These are phyloP conservation scores for Dictyostelium firmibasis DNA, from an alignment of 78 protist species.

Conservation along the genomic window DNA sequence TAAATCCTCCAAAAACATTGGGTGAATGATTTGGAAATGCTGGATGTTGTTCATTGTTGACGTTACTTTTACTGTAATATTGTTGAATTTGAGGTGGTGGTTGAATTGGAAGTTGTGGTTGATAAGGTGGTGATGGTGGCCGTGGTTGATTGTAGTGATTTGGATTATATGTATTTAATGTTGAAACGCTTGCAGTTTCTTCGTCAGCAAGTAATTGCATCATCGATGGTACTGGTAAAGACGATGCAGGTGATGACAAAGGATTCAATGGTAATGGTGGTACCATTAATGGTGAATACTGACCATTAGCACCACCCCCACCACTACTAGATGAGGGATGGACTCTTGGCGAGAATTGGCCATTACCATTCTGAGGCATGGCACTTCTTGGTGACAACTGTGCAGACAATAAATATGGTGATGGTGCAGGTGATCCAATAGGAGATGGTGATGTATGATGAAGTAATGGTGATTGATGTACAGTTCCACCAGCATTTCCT, in stretches of 20 bases:
- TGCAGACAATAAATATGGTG: not conserved
- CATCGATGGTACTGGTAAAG: not conserved
- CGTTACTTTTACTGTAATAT: not conserved
- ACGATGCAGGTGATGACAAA: not conserved
- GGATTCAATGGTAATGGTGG: slow-evolving; percentile 42
- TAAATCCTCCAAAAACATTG: not conserved
- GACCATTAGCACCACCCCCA: not conserved
- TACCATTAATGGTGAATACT: not conserved
- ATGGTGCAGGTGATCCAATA: not conserved
- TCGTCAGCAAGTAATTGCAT: not conserved
- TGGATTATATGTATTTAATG: not conserved
- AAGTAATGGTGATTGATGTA: not conserved
- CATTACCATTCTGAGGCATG: not conserved
- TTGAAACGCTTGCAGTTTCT: not conserved
- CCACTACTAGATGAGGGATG: not conserved
- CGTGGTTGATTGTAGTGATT: not conserved
- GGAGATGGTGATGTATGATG: slow-evolving; percentile 11
- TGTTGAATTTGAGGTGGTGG: not conserved
- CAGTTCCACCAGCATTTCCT: not conserved
- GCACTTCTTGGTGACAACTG: not conserved
- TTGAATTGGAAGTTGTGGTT: not conserved
- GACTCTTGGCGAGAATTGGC: not conserved
- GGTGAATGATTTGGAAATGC: slow-evolving; percentile 1
- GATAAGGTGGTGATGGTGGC: not conserved
- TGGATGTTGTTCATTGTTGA: not conserved